These are phyloP conservation scores for Aphanomyces invadans DNA, from an alignment of 352 stramenopile genomes.

Conservation along the genomic window DNA sequence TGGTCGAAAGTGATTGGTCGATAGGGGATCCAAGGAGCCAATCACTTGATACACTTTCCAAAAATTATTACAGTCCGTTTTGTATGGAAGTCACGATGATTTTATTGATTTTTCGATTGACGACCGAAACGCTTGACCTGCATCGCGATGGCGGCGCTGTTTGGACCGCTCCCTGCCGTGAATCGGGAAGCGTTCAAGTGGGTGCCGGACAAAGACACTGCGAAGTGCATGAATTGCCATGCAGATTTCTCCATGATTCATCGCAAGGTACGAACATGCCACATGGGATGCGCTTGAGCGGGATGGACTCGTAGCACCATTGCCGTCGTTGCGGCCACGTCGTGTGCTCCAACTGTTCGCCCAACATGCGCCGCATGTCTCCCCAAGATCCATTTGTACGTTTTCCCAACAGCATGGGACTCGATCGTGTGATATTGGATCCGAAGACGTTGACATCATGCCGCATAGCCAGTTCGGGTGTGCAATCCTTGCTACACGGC, in stretches of 20 bases:
- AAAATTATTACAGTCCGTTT: not conserved
- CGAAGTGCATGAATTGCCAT: constrained; percentile 85
- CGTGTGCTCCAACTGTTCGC: constrained; percentile 79
- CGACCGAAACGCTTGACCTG: no score
- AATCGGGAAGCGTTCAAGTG: constrained; percentile 43
- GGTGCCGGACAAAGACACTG: constrained; percentile 78
- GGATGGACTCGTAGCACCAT: constrained; percentile 45
- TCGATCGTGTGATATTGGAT: no score
- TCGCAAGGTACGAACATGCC: constrained; percentile 46
- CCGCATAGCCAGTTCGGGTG: constrained; percentile 65
- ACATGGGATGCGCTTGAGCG: not conserved
- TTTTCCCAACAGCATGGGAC: not conserved
- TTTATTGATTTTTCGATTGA: no score
- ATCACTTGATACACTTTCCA: not conserved
- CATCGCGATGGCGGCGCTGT: constrained; percentile 19
- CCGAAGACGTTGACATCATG: no score
- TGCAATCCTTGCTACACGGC: constrained; percentile 81
- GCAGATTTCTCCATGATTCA: constrained; percentile 75
- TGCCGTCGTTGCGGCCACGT: constrained; percentile 78
- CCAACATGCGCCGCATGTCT: constrained; percentile 75
- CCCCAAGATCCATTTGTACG: constrained; percentile 74
- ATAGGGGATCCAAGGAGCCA: not conserved
- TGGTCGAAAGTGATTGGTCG: not conserved
- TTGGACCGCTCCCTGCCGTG: constrained; percentile 9
- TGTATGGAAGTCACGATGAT: no score